Evolutionary conservation across 2,329 filamentous ascomycete genomes (phyloP), one percentile per base, ranked within the genome.

Genomic region (Sporothrix curviconia): DNA sequence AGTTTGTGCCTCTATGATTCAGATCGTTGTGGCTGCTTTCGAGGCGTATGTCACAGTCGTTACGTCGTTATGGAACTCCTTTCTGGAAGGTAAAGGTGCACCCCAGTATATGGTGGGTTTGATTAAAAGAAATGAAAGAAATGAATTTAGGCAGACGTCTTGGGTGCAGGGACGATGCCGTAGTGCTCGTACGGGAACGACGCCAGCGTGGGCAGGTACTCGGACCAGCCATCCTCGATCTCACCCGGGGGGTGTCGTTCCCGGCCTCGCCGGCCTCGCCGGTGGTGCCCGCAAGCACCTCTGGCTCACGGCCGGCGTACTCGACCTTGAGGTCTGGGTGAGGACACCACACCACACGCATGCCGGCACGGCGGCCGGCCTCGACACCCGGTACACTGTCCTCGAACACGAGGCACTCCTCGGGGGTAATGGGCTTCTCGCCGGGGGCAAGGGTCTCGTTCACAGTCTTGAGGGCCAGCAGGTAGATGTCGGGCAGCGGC

Each of bases 371-470:
- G 55, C 94, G 78, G 4, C 91, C 94, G 2, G 90, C 84, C 73
- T 99, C 94, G 3, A 96, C 90, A 4, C 94, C 94, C 0, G 91
- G 90, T 1, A 97, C 92, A 46, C 87, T 90, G 71, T 99, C 94
- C 73, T 99, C 94, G 66, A 99, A 97, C 0, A 97, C 94, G 15
- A 99, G 78, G 69, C 94, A 97, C 72, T 97, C 92, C 64, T 89
- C 87, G 0, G 91, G 90, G 55, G 69, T 77, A 61, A 99, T 86
- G 59, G 81, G 74, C 62, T 79, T 74, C 53, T 87, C 84, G 39
- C 82, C 83, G 3, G 78, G 73, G 0, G 77, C 74, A 7, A 95
- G 76, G 15, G 83, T 83, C 43, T 82, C 81, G 72, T 99, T 99
- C 69, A 99, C 86, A 3, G 85, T 89, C 71, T 88, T 78, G 56